Evolutionary conservation across 768 basidiomycete species (phyloP), one percentile per base, ranked within the genome.

Genomic region (Psilocybe tampanensis): DNA sequence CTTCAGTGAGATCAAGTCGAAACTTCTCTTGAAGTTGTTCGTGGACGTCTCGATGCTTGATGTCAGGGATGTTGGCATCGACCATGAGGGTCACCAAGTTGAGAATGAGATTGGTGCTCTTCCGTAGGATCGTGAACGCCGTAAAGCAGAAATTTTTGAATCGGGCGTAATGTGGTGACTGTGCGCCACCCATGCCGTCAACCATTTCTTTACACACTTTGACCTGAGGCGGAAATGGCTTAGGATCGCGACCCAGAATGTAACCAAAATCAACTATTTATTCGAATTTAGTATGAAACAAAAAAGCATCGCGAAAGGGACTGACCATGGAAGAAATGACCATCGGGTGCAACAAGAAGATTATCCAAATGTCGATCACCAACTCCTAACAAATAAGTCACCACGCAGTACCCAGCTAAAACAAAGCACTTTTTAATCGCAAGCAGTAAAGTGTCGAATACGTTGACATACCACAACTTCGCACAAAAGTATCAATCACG

Each of bases 201-300:
- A 98, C 94, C 97, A 98, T 99, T 69, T 98, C 97, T 67, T 96
- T 95, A 74, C 95, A 98, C 39, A 99, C 92, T 70, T 99, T 99
- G 62, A 98, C 95, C 12, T 95, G 92, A 6, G 97, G 97, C 2
- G 97, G 95, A 68, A 95, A 96, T 0, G 95, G 94, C 67, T 99
- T 98, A 0, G 97, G 97, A 68, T 98, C 97, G 2, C 95, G 88
- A 2, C 97, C 97, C 13, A 98, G 82, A 64, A 98, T 98, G 72
- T 98, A 99, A 2, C 97, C 96, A 67, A 98, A 99, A 69, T 98
- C 97, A 60, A 98, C 97, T 96, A 67, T 18, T 32, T 17, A 17
- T 8, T 48, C 8, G 32, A 48, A 12, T 8, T 8, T 32, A n/a
- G 18, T 17, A 48, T 13, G 13, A 39, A 3, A n/a, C 36, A 39